phyloP scores from a whole-genome alignment of 1,139 yeast species.

The Yamadazyma triangularis region DNA sequence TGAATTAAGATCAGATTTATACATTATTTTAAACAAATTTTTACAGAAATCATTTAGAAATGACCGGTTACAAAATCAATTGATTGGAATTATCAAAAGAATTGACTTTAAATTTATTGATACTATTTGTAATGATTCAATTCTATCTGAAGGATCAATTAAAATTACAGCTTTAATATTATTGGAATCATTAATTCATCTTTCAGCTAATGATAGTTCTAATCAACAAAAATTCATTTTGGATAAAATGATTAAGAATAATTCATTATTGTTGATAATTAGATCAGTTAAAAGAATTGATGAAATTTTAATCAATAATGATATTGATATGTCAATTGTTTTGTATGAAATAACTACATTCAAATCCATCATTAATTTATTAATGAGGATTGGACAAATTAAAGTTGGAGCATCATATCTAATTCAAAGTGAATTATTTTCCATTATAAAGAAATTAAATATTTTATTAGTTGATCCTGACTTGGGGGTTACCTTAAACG shows the following conservation, averaged over 20 bases:
- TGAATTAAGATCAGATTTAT: conserved; percentile 70
- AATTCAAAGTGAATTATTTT: conserved; percentile 69
- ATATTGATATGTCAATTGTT: conserved; percentile 23
- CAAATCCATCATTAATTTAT: conserved; percentile 63
- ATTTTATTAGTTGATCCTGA: conserved; percentile 75
- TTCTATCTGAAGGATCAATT: conserved; percentile 73
- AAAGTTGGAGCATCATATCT: conserved; percentile 73
- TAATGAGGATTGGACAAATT: conserved; percentile 72
- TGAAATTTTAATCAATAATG: conserved; percentile 35
- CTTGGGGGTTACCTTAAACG: conserved; percentile 53
- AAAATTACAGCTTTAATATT: conserved; percentile 74
- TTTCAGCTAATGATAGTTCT: conserved; percentile 36
- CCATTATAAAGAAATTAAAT: conserved; percentile 51
- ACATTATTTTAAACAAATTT: conserved; percentile 66
- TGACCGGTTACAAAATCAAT: conserved; percentile 36
- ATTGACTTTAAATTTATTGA: conserved; percentile 62
- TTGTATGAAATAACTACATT: conserved; percentile 73
- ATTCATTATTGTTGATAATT: conserved; percentile 60
- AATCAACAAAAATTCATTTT: conserved; percentile 50
- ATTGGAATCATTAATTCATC: conserved; percentile 63
- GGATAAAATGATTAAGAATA: conserved; percentile 58
- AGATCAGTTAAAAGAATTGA: conserved; percentile 69
- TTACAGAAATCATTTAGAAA: conserved; percentile 47
- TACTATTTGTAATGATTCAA: conserved; percentile 70
- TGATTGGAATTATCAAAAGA: conserved; percentile 50